Evolutionary conservation across 805 yeast genomes (phyloP), one percentile per base, ranked within the genome.

Genomic region (Blastobotrys mokoenaii): DNA sequence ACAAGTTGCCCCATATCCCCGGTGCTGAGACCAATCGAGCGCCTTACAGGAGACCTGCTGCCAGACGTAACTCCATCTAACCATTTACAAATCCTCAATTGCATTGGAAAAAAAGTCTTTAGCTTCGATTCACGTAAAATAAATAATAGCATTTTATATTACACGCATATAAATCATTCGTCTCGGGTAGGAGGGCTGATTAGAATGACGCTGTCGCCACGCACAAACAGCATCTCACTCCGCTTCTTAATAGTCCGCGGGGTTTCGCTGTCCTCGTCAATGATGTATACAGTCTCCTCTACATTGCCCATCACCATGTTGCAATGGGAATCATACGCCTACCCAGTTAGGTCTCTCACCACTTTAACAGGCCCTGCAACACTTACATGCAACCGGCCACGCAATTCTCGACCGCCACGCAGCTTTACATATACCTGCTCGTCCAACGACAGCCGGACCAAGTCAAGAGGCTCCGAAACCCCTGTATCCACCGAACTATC

Each of bases 201-300:
- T 54, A 89, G 73, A 42, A 94, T 86, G 38, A 93, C 97, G 2
- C 94, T 80, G 66, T 93, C 98, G n/a, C 99, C 99, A 69, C 99
- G 81, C 12, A 93, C 89, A 66, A 90, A 90, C 37, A 93, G 80
- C 88, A 93, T 85, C 46, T 86, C 96, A 14, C 87, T 75, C 46
- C 55, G 48, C 50, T 74, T 73, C 58, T 80, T 83, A 17, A 71
- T 71, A 8, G 76, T 64, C 61, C 68, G 61, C 45, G 69, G 31
- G 8, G 34, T 31, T 5, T 38, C 17, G 63, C 71, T 60, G 2
- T 67, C 75, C 2, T 71, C 76, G 3, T 72, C 79, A 12, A 80
- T 57, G 33, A 71, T 70, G 61, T 76, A 85, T 33, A 89, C 79
- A 1, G 84, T 84, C 61, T 93, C 99, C 45, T 74, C 76, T 6